Evolutionary conservation across 371 early-diverging fungal species (phyloP), one percentile per base, ranked within the genome.

Genomic region (Mortierella sp.): DNA sequence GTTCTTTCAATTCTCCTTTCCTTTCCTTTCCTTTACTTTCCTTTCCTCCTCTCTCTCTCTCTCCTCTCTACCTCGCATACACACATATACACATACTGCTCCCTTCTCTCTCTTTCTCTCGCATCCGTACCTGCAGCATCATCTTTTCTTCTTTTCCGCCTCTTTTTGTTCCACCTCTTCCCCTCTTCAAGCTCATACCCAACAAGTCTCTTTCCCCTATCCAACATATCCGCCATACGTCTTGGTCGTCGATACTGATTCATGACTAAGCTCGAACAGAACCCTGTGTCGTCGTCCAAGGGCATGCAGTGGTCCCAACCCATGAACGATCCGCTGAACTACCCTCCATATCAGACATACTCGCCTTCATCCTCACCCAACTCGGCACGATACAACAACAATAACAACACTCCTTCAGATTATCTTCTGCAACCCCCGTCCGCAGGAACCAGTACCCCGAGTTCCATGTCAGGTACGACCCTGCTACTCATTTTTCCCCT

Each of bases 261-360:
- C 50, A 79, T 79, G 79, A 79, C 79, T 68, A 79, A 79, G 71
- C 75, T 79, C 39, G 79, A 79, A 31, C 79, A 71, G 61, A 79
- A 71, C 24, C 58, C 76, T n/a, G 73, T 76, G 70, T 71, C 80
- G 19, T 75, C 80, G 11, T 68, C 80, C 50, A 80, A 76, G 52
- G 63, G 76, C 47, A 76, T 76, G 71, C 79, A 79, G 80, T 80
- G 80, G 80, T 68, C 73, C 19, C 80, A 61, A 66, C 80, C 71
- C 16, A 76, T 76, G 63, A 66, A 48, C 52, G 80, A 80, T 39
- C 76, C 76, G 14, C 40, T 80, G 47, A 76, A 52, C 70, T 80
- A 80, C 53, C 53, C 76, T 16, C 68, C 79, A 8, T 80, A 80
- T 16, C 53, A 73, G 16, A 50, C 48, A n/a, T 77, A 77, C 47